Evolutionary conservation across 2,329 filamentous ascomycete genomes (phyloP).

Genomic region (Metarhizium sp.): DNA sequence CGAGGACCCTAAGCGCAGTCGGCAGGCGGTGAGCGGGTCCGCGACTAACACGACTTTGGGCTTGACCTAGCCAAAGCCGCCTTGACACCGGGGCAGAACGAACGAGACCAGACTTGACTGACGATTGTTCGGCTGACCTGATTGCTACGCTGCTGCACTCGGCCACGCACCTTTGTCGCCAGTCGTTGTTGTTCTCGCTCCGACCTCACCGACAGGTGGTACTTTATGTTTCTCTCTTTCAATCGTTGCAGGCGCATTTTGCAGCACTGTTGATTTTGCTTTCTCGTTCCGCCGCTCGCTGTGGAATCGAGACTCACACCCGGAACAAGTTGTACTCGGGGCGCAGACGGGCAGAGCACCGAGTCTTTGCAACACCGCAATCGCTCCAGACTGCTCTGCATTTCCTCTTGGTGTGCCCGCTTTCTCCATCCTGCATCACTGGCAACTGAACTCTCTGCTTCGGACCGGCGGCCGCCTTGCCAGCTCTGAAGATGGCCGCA

Average conservation of each 20-base stretch:
- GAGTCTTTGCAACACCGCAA: not conserved
- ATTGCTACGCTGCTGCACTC: not conserved
- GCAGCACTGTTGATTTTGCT: not conserved
- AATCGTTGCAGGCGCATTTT: not conserved
- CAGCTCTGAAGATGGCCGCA: constrained; percentile 24
- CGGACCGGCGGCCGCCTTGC: not conserved
- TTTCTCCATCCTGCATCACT: not conserved
- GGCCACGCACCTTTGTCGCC: not conserved
- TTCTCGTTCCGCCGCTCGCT: not conserved
- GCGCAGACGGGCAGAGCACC: not conserved
- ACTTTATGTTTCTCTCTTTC: not conserved
- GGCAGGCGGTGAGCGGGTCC: constrained; percentile 12
- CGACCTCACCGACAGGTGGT: not conserved
- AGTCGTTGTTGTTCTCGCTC: not conserved
- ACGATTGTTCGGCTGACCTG: not conserved
- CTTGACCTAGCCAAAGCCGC: not conserved
- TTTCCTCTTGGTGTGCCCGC: not conserved
- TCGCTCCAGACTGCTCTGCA: not conserved
- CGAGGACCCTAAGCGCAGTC: constrained; percentile 4
- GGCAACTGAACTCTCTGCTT: not conserved
- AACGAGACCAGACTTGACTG: not conserved
- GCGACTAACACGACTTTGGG: constrained; percentile 10
- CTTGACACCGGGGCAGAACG: not conserved
- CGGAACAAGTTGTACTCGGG: not conserved
- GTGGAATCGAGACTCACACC: not conserved